Conservation (phyloP, 2,329 filamentous ascomycete species). For the Thermothelomyces thermophilus region DNA sequence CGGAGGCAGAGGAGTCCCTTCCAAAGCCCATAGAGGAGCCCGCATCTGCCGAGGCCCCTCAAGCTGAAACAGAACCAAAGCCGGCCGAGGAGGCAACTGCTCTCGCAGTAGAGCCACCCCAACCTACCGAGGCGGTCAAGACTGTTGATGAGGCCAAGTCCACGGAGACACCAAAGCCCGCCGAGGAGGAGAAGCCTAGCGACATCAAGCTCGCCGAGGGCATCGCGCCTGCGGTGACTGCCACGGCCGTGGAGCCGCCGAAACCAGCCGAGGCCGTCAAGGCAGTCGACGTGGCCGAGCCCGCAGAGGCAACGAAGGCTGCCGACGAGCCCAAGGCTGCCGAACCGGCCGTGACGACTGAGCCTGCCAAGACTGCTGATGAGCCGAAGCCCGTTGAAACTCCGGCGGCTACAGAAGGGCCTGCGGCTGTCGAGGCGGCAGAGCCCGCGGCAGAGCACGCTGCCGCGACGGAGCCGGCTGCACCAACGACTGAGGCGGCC, state of each 20-base stretch:
- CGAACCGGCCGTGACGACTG: neutral
- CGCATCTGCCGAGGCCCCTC: constrained; percentile 32
- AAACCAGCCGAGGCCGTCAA: constrained; percentile 14
- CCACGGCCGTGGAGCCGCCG: constrained; percentile 47
- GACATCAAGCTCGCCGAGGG: constrained; percentile 16
- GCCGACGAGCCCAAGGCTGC: constrained; percentile 1
- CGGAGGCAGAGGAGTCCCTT: no score
- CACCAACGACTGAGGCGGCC: constrained; percentile 10
- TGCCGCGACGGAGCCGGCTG: neutral
- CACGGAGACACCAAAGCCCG: constrained; percentile 3
- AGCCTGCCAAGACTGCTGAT: neutral
- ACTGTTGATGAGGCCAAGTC: constrained; percentile 47
- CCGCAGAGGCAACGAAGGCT: neutral
- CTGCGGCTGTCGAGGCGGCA: constrained; percentile 3
- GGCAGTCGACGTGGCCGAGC: constrained; percentile 2
- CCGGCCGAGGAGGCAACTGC: constrained; percentile 17
- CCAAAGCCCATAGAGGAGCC: no score
- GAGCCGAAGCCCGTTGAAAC: constrained; percentile 8
- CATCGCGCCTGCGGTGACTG: constrained; percentile 6
- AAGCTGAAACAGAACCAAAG: neutral
- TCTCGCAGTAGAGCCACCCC: constrained; percentile 57
- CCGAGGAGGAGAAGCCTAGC: constrained; percentile 2
- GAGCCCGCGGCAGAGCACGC: constrained; percentile 4
- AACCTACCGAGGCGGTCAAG: constrained; percentile 39
- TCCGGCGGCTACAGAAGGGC: constrained; percentile 1